phyloP scores from a whole-genome alignment of 75 land plant species.

The Larix kaempferi region DNA sequence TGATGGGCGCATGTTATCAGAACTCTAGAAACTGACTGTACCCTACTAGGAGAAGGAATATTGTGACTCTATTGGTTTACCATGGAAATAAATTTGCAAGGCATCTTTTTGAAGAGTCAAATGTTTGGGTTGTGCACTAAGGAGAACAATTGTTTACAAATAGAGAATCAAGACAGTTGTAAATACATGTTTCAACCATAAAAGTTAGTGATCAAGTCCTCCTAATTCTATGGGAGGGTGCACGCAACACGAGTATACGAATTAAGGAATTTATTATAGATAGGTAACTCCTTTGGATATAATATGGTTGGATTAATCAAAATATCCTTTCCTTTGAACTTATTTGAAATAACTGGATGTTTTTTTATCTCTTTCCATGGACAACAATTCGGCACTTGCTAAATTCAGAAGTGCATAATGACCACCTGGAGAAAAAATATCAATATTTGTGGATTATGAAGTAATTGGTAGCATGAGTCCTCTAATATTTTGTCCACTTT shows the following conservation, averaged over 20 bases:
- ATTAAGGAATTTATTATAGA: conserved; percentile 83
- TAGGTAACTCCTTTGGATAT: conserved; percentile 26
- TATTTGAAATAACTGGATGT: neutral
- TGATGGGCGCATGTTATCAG: neutral
- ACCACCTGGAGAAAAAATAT: neutral
- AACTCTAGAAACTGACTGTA: conserved; percentile 2
- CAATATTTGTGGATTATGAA: neutral
- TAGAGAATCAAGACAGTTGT: conserved; percentile 12
- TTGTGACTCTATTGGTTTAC: conserved; percentile 25
- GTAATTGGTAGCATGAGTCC: neutral
- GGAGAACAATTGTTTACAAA: conserved; percentile 10
- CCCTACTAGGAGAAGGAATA: conserved; percentile 54
- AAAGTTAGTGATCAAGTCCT: conserved; percentile 74
- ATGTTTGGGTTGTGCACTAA: neutral
- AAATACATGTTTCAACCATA: conserved; percentile 71
- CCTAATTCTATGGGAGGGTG: conserved; percentile 64
- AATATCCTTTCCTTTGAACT: neutral
- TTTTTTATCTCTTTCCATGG: neutral
- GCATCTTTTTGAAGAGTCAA: neutral
- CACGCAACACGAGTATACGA: conserved; percentile 84
- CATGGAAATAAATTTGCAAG: conserved; percentile 41
- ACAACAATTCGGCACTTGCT: neutral
- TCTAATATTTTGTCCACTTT: neutral
- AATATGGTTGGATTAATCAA: neutral
- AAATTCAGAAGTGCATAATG: neutral